A percentile compares a stretch with the other conserved stretches of the same genome.
Evolutionary conservation across 176 grass and related monocot genomes (phyloP).

Genomic region (Musa acuminata): DNA sequence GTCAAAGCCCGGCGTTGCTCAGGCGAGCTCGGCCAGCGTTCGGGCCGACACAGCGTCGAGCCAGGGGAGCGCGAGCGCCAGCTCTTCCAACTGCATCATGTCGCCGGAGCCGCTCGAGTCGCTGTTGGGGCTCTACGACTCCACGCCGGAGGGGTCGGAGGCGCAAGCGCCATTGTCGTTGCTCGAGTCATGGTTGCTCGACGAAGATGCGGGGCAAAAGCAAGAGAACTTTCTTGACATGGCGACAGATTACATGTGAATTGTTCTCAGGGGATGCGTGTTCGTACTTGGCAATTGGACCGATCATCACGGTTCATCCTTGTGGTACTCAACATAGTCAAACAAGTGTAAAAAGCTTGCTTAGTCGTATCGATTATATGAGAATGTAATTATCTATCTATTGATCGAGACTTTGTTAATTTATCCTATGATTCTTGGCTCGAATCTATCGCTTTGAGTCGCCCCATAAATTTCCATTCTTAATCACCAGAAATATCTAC

Average conservation of each 20-base stretch:
- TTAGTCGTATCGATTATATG: too few species aligned
- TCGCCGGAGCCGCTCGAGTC: neutral
- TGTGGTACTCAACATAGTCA: too few species aligned
- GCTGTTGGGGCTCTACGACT: neutral
- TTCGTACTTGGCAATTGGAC: too few species aligned
- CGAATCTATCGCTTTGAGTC: too few species aligned
- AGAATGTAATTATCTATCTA: too few species aligned
- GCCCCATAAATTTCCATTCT: too few species aligned
- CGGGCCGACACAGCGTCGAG: neutral
- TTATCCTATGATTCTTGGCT: too few species aligned
- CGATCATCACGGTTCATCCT: too few species aligned
- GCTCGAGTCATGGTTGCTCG: constrained; percentile 5
- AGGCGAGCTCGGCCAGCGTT: too few species aligned
- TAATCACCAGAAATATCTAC: neutral
- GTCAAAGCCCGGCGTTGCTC: neutral
- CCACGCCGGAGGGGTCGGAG: neutral
- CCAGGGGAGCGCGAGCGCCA: constrained; percentile 4
- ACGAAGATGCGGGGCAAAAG: neutral
- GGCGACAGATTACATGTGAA: neutral
- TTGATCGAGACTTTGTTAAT: too few species aligned
- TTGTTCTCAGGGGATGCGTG: too few species aligned
- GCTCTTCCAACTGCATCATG: neutral
- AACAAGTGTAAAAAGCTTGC: too few species aligned
- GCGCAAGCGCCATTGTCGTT: neutral
- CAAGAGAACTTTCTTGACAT: neutral